Percentiles rank a stretch among this genome's conserved stretches.
phyloP scores from a whole-genome alignment of 177 flowering plant genomes.

The Vitis hybrid region DNA sequence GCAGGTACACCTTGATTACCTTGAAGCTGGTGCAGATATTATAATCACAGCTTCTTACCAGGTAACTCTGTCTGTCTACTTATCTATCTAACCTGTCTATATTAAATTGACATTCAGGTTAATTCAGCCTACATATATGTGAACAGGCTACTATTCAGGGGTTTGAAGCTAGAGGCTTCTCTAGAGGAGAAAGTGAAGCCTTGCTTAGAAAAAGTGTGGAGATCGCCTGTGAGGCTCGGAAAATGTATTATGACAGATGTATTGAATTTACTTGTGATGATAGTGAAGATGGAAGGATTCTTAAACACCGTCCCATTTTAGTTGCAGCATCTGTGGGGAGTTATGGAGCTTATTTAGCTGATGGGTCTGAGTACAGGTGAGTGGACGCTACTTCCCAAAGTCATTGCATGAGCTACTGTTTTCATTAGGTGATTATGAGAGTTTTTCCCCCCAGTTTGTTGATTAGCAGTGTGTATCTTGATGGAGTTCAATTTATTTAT shows the following conservation, averaged over 20 bases:
- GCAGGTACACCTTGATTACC: slow-evolving; percentile 80
- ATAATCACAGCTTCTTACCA: slow-evolving; percentile 74
- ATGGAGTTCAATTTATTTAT: not conserved
- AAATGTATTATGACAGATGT: slow-evolving; percentile 38
- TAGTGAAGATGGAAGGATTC: slow-evolving; percentile 22
- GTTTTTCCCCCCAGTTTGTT: not conserved
- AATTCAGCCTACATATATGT: not conserved
- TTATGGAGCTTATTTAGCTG: slow-evolving; percentile 80
- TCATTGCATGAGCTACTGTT: not conserved
- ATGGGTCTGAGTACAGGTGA: slow-evolving; percentile 82
- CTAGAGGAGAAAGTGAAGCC: slow-evolving; percentile 59
- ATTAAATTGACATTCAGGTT: not conserved
- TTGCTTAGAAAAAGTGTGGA: slow-evolving; percentile 60
- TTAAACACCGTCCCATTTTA: slow-evolving; percentile 40
- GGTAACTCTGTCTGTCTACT: slow-evolving; percentile 26
- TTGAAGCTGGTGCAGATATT: slow-evolving; percentile 78
- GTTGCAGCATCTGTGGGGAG: slow-evolving; percentile 85
- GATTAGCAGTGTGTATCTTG: not conserved
- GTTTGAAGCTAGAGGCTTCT: slow-evolving; percentile 59
- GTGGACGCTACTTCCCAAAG: not conserved
- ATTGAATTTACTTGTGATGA: slow-evolving; percentile 14
- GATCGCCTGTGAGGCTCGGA: slow-evolving; percentile 66
- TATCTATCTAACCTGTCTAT: not conserved
- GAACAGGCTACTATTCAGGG: slow-evolving; percentile 72
- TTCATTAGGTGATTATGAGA: not conserved